Evolutionary conservation across 345 rosid genomes (phyloP).

Genomic region (Euclidium syriacum): DNA sequence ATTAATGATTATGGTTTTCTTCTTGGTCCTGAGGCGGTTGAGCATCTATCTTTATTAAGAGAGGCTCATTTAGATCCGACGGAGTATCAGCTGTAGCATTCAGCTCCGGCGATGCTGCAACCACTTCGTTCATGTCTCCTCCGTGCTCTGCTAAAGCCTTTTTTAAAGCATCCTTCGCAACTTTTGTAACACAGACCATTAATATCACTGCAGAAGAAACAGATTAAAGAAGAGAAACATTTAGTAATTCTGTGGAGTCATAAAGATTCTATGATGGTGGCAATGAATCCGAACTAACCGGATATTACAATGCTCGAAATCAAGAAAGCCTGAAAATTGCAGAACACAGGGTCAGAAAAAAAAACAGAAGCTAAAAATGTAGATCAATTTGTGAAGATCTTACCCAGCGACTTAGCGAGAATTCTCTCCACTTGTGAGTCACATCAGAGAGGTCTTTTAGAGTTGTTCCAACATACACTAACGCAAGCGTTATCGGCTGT

Average conservation of each 20-base stretch:
- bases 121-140: constrained; percentile 37
- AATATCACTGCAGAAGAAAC: constrained; percentile 55
- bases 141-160: constrained; percentile 94
- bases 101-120: constrained; percentile 38
- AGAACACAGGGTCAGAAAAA: constrained; percentile 3
- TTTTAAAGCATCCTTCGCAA: constrained; percentile 74
- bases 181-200: constrained; percentile 69
- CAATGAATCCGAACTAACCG: constrained; percentile 48
- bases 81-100: constrained; percentile 37
- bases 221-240: background rate
- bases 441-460: constrained; percentile 98
- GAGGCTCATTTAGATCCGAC: constrained; percentile 54
- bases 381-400: constrained; percentile 11
- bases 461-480: constrained; percentile 93
- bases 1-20: constrained; percentile 19
- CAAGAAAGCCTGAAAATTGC: constrained; percentile 56
- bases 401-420: constrained; percentile 90
- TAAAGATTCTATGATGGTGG: background rate
- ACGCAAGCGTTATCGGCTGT: constrained; percentile 90
- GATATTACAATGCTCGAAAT: constrained; percentile 61
- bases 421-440: constrained; percentile 92
- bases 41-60: constrained; percentile 69
- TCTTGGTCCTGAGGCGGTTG: constrained; percentile 14
- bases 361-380: background rate
- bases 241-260: background rate